phyloP scores from a whole-genome alignment of 371 early-diverging fungal genomes.

The Mucor mucedo region DNA sequence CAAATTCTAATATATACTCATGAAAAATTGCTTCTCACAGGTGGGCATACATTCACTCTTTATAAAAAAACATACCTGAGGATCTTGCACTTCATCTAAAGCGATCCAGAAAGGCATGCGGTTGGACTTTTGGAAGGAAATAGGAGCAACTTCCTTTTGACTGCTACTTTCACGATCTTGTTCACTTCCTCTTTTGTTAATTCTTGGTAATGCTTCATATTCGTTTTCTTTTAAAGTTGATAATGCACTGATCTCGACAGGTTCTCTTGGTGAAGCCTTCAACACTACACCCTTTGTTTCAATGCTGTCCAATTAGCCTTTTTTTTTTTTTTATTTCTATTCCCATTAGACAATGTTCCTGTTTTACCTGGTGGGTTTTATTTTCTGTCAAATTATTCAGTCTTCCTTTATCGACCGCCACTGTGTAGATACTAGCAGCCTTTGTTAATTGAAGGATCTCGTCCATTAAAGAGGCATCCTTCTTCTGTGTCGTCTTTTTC shows the following conservation, averaged over 20 bases:
- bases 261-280: constrained; percentile 18
- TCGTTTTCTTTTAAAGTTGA: not conserved
- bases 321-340: not conserved
- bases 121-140: not conserved
- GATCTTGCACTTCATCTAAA: constrained; percentile 69
- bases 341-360: not conserved
- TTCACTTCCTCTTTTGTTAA: constrained; percentile 22
- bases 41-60: too few relatives aligned
- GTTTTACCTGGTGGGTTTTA: constrained; percentile 38
- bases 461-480: constrained; percentile 20
- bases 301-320: not conserved
- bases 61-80: constrained; percentile 45
- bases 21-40: not conserved
- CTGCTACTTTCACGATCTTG: constrained; percentile 5
- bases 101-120: constrained; percentile 54
- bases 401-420: constrained; percentile 29
- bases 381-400: constrained; percentile 39
- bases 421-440: constrained; percentile 2
- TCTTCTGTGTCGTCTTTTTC: constrained; percentile 24
- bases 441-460: constrained; percentile 20
- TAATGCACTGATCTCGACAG: constrained; percentile 18
- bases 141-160: not conserved
- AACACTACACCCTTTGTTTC: constrained; percentile 33
- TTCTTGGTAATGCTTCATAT: constrained; percentile 22
- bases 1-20: constrained; percentile 48